Evolutionary conservation across 805 yeast species (phyloP), one percentile per base, ranked within the genome.

Genomic region (Wickerhamiella vanderwaltii): DNA sequence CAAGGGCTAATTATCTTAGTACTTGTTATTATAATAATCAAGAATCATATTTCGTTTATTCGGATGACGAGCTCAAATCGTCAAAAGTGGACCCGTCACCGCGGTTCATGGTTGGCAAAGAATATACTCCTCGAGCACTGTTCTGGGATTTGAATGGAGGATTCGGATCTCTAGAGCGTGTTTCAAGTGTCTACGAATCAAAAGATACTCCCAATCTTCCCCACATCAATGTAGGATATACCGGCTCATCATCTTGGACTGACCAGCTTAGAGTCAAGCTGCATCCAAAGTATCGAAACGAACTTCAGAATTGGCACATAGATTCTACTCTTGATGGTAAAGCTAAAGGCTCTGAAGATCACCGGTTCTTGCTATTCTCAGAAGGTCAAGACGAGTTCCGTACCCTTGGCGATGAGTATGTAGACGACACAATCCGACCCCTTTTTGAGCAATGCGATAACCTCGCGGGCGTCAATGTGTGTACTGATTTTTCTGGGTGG

Each of bases 61-160:
- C 43, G 9, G 56, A 51, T 12, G 56, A 46, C n/a, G 51, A 53
- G 13, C 43, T 41, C 12, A 47, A 44, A 3, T 36, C 36, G 9
- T 56, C 64, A n/a, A 42, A 26, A 1, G 60, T 68, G 3, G 72
- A 69, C 46, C 70, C 79, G 2, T 41, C 61, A 13, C 64, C 76
- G 3, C 67, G 68, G 46, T 66, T 76, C 47, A 61, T 65, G 29
- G 62, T 71, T 4, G 67, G 67, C 1, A 49, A 71, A 0, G 71
- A 75, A n/a, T 84, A 75, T 55, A 67, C 79, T n/a, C 97, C 98
- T 1, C 62, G 97, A 43, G 73, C 82, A 0, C 52, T 85, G 26
- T 52, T 85, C n/a, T 84, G 87, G 78, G 97, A 91, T 47, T 69
- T 76, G 35, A 64, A 68, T 16, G 78, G 80, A 37, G 95, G 95